These are phyloP conservation scores for Omphalea diandra DNA, from an alignment of 441 rosid species.

Conservation along the genomic window DNA sequence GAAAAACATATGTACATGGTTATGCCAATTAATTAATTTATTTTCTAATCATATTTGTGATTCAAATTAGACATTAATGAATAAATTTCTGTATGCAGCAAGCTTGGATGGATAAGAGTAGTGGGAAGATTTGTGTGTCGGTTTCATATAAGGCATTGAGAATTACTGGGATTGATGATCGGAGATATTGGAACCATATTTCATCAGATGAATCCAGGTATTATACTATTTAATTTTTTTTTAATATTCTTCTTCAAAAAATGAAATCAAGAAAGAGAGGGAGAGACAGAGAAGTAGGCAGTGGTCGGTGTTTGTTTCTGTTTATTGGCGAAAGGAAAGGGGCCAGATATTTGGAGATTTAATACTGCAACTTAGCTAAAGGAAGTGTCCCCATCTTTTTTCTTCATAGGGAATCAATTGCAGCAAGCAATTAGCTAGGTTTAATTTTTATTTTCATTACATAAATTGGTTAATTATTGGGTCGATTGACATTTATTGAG, in stretches of 20 bases:
- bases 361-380: neutral
- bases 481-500: too few relatives aligned
- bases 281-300: too few relatives aligned
- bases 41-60: too few relatives aligned
- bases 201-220: conserved; percentile 83
- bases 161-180: conserved; percentile 86
- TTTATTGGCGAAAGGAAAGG: neutral
- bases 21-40: too few relatives aligned
- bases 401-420: neutral
- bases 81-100: conserved; percentile 36
- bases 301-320: neutral
- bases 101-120: conserved; percentile 80
- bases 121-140: conserved; percentile 61
- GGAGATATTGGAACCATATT: conserved; percentile 86
- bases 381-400: neutral
- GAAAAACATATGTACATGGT: too few relatives aligned
- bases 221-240: neutral
- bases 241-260: neutral
- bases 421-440: neutral
- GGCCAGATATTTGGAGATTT: neutral
- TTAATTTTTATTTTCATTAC: too few relatives aligned
- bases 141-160: conserved; percentile 72
- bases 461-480: too few relatives aligned
- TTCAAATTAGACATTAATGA: too few relatives aligned
- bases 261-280: neutral